Evolutionary conservation across 2,329 filamentous ascomycete species (phyloP).

Genomic region (Aspergillus pseudoterreus): DNA sequence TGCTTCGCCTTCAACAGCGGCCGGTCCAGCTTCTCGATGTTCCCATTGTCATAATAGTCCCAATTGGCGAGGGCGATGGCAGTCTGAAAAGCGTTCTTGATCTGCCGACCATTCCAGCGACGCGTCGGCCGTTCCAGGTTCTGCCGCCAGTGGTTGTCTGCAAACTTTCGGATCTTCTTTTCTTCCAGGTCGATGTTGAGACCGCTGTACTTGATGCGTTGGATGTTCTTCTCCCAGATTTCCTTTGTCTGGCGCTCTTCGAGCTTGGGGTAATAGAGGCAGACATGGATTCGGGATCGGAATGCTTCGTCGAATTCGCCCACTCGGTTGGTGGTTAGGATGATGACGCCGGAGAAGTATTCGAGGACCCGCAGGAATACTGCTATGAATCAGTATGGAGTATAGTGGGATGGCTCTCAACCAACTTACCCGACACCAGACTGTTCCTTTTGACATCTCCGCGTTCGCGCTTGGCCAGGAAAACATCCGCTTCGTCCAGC

Average conservation of each 20-base stretch:
- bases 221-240: neutral
- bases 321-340: constrained; percentile 10
- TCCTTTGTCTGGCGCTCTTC: neutral
- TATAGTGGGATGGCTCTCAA: too few relatives aligned
- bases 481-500: constrained; percentile 19
- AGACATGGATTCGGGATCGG: constrained; percentile 6
- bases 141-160: neutral
- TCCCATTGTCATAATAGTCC: neutral
- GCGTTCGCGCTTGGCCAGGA: constrained; percentile 10
- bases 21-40: neutral
- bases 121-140: neutral
- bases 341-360: constrained; percentile 8
- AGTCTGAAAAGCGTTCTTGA: neutral
- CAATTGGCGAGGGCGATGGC: neutral
- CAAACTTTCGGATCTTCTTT: neutral
- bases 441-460: constrained; percentile 17
- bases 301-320: constrained; percentile 7
- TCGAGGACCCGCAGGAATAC: constrained; percentile 8
- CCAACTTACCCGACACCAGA: constrained; percentile 17
- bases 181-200: neutral
- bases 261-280: constrained; percentile 5
- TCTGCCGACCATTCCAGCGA: neutral
- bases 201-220: neutral
- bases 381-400: neutral
- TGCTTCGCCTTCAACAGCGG: neutral